Conservation (phyloP, 306 rosid species). For the Erythrophleum fordii region DNA sequence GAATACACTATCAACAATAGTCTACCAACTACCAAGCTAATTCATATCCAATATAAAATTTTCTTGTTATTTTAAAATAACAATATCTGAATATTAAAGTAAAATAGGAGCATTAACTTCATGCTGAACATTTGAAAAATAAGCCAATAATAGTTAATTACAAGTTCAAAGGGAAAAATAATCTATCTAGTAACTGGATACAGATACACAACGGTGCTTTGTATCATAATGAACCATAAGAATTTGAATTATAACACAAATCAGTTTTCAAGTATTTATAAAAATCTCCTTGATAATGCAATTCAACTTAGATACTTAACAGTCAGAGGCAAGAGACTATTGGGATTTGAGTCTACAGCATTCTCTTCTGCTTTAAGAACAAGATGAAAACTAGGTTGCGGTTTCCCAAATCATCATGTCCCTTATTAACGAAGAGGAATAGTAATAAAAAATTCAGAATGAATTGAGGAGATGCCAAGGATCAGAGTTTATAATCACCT, state of each 20-base stretch:
- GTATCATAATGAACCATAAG: not conserved
- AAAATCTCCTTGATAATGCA: not conserved
- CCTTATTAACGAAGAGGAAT: not conserved
- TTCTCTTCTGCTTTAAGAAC: not conserved
- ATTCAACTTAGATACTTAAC: not conserved
- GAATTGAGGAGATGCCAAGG: not conserved
- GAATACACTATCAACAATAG: not conserved
- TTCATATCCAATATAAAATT: not conserved
- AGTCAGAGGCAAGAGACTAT: no score
- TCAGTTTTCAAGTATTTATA: not conserved
- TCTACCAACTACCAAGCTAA: slow-evolving; percentile 13
- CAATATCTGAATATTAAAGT: not conserved
- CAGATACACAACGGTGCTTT: not conserved
- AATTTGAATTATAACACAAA: not conserved
- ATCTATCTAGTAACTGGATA: not conserved
- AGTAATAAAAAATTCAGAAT: not conserved
- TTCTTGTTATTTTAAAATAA: not conserved
- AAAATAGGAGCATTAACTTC: not conserved
- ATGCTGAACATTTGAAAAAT: not conserved
- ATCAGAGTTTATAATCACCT: not conserved
- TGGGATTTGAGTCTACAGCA: not conserved
- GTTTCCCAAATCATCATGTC: not conserved
- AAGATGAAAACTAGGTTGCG: not conserved
- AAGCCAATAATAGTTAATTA: slow-evolving; percentile 1
- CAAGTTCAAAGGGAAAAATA: not conserved